Percentiles rank a stretch among this genome's conserved stretches.
phyloP scores from a whole-genome alignment of 1,284 basidiomycete species.

The Vanrija humicola region DNA sequence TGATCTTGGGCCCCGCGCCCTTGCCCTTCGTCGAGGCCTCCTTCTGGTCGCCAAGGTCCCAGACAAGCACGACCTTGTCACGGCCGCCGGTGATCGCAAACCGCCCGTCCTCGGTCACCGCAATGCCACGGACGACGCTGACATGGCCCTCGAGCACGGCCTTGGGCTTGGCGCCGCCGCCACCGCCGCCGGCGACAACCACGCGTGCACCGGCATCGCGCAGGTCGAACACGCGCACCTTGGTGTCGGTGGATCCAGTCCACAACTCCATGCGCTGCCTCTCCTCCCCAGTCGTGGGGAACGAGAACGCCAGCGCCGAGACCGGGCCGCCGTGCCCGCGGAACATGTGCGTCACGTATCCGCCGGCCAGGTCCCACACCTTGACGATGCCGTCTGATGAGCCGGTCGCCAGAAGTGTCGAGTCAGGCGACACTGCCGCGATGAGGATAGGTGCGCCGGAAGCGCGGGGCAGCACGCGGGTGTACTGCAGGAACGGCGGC shows the following conservation, averaged over 20 bases:
- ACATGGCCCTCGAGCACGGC: slow-evolving; percentile 84
- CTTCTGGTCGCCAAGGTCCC: slow-evolving; percentile 60
- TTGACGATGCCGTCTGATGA: slow-evolving; percentile 94
- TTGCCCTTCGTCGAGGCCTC: slow-evolving; percentile 48
- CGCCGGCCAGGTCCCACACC: slow-evolving; percentile 87
- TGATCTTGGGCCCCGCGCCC: slow-evolving; percentile 57
- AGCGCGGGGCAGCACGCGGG: slow-evolving; percentile 71
- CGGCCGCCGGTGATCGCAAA: slow-evolving; percentile 84
- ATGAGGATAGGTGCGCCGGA: slow-evolving; percentile 93
- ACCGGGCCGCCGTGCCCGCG: slow-evolving; percentile 95
- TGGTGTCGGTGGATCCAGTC: slow-evolving; percentile 83
- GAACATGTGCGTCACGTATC: slow-evolving; percentile 91
- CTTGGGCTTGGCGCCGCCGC: slow-evolving; percentile 61
- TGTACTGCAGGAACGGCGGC: slow-evolving; percentile 52
- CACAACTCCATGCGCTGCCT: slow-evolving; percentile 67
- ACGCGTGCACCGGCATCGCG: slow-evolving; percentile 58
- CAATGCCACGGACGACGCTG: slow-evolving; percentile 81
- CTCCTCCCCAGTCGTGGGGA: slow-evolving; percentile 52
- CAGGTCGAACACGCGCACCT: slow-evolving; percentile 85
- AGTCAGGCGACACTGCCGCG: slow-evolving; percentile 74
- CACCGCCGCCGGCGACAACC: slow-evolving; percentile 34
- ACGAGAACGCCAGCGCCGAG: slow-evolving; percentile 79
- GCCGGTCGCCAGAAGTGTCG: slow-evolving; percentile 90
- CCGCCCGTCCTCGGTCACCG: slow-evolving; percentile 74
- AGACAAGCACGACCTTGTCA: slow-evolving; percentile 84